Percentiles rank a stretch among this genome's conserved stretches.
phyloP scores from a whole-genome alignment of 352 stramenopile species.

The Phytopythium ostracodes region DNA sequence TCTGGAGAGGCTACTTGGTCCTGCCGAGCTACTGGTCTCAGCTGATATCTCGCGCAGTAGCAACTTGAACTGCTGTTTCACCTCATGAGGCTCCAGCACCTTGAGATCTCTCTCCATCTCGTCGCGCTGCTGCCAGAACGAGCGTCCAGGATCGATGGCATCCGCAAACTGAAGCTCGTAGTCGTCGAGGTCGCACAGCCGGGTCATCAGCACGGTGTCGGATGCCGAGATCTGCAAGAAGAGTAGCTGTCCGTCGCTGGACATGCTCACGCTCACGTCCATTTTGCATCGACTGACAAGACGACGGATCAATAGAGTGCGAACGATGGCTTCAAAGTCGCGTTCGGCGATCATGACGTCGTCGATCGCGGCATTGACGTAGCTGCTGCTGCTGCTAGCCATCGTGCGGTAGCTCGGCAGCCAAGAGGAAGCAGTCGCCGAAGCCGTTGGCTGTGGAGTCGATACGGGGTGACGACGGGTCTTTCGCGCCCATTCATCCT shows the following conservation, averaged over 20 bases:
- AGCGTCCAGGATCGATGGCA: conserved; percentile 41
- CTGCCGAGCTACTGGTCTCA: not conserved
- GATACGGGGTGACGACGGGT: not conserved
- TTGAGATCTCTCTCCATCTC: conserved; percentile 47
- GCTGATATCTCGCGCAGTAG: conserved; percentile 19
- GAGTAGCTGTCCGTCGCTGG: conserved; percentile 35
- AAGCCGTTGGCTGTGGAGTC: not conserved
- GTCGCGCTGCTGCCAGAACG: conserved; percentile 39
- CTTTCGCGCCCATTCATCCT: conserved; percentile 29
- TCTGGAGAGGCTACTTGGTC: not conserved
- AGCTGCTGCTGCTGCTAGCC: not conserved
- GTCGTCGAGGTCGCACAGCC: conserved; percentile 39
- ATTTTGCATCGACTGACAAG: conserved; percentile 44
- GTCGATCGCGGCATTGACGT: not conserved
- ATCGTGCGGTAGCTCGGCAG: conserved; percentile 1
- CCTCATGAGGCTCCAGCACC: conserved; percentile 35
- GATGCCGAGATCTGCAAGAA: conserved; percentile 51
- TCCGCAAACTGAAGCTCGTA: conserved; percentile 59
- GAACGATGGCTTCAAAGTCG: conserved; percentile 58
- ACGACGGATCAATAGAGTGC: conserved; percentile 46
- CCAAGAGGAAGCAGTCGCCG: not conserved
- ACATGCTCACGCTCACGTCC: conserved; percentile 56
- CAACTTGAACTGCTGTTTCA: conserved; percentile 55
- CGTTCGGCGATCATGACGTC: conserved; percentile 10
- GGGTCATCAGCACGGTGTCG: conserved; percentile 57